Percentiles rank a stretch among this genome's conserved stretches.
Conservation (phyloP, 768 basidiomycete genomes). For the Strobilomyces confusus region DNA sequence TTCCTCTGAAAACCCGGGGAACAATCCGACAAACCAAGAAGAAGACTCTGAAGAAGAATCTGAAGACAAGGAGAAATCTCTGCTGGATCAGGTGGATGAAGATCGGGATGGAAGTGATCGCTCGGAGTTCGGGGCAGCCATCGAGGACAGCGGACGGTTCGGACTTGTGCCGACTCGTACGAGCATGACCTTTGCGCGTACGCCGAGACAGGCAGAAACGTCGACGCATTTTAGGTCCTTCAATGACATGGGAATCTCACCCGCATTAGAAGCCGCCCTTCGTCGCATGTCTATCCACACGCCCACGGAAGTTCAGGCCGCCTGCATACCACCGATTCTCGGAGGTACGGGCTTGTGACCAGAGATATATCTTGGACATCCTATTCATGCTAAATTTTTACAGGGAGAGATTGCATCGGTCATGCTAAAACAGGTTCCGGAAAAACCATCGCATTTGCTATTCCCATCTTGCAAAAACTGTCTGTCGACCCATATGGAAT, state of each 20-base stretch:
- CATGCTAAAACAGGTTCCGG: conserved; percentile 98
- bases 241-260: conserved; percentile 54
- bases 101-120: background rate
- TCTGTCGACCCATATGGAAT: conserved; percentile 91
- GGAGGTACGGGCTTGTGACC: conserved; percentile 44
- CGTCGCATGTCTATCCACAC: conserved; percentile 76
- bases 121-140: background rate
- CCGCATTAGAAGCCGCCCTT: conserved; percentile 60
- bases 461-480: conserved; percentile 89
- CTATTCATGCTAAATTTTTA: background rate
- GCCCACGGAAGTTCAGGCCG: conserved; percentile 86
- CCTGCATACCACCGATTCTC: conserved; percentile 86
- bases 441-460: conserved; percentile 95
- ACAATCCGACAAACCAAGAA: conserved; percentile 20
- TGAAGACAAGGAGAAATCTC: conserved; percentile 3
- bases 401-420: conserved; percentile 94
- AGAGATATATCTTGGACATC: background rate
- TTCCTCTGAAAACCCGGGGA: conserved; percentile 3
- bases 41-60: conserved; percentile 9
- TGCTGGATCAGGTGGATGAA: conserved; percentile 4
- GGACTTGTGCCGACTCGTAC: conserved; percentile 22
- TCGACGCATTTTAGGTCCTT: conserved; percentile 38
- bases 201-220: conserved; percentile 5
- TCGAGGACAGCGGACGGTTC: conserved; percentile 18
- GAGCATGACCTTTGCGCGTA: conserved; percentile 10